A percentile compares a stretch with the other conserved stretches of the same genome.
Conservation (phyloP, 306 rosid genomes). For the Styphnolobium japonicum region DNA sequence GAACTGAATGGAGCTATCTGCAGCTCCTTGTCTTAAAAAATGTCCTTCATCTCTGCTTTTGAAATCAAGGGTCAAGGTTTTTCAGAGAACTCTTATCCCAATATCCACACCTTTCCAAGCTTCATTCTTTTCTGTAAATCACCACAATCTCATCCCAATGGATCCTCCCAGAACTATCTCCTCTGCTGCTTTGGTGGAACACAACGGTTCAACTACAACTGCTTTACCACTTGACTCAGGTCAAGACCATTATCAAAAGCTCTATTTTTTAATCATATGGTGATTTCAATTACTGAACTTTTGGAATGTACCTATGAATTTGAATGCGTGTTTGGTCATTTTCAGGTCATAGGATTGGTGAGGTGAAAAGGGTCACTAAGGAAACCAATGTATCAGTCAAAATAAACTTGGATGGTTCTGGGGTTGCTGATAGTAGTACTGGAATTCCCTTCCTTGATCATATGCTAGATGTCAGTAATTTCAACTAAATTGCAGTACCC, state of each 20-base stretch:
- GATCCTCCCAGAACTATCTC: conserved; percentile 29
- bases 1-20: conserved; percentile 51
- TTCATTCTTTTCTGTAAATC: conserved; percentile 33
- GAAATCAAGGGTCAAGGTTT: conserved; percentile 43
- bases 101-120: not conserved
- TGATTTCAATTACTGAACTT: not conserved
- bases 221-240: conserved; percentile 48
- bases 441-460: conserved; percentile 98
- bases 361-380: conserved; percentile 80
- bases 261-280: conserved; percentile 13
- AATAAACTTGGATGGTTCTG: conserved; percentile 82
- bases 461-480: conserved; percentile 83
- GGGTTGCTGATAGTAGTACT: conserved; percentile 68
- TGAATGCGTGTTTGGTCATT: not conserved
- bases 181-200: conserved; percentile 38
- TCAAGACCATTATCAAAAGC: not conserved
- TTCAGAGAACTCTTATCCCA: conserved; percentile 25
- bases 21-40: conserved; percentile 40
- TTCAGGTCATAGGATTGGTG: conserved; percentile 79
- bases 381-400: conserved; percentile 86
- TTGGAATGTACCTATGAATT: not conserved
- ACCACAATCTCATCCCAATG: conserved; percentile 26
- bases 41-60: conserved; percentile 38
- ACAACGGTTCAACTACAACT: conserved; percentile 39
- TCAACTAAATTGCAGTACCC: not conserved